Evolutionary conservation across 345 rosid genomes (phyloP).

Genomic region (Eucalyptus pauciflora): DNA sequence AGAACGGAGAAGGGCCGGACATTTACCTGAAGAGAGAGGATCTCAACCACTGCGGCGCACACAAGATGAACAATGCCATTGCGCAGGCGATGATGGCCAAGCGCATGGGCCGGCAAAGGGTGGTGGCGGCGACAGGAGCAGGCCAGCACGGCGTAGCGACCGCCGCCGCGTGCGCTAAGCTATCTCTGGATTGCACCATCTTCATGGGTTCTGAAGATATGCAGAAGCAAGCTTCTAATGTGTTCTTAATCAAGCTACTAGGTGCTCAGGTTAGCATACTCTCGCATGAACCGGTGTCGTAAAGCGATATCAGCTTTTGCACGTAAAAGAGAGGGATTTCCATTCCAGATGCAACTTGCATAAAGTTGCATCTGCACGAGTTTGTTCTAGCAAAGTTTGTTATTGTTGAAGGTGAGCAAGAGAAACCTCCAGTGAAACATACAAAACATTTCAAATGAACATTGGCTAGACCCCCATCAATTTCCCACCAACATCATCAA

Average conservation of each 20-base stretch:
- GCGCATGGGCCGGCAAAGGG: conserved; percentile 43
- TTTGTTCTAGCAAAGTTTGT: background rate
- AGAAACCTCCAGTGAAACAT: background rate
- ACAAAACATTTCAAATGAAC: background rate
- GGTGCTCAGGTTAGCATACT: conserved; percentile 41
- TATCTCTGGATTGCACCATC: conserved; percentile 44
- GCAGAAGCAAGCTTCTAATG: conserved; percentile 53
- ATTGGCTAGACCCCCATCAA: background rate
- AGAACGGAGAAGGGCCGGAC: conserved; percentile 51
- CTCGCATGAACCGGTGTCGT: background rate
- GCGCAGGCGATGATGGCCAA: conserved; percentile 83
- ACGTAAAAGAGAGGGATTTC: no score
- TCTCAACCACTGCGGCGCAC: conserved; percentile 73
- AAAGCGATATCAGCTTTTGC: background rate
- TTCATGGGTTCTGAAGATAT: conserved; percentile 65
- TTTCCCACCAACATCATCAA: no score
- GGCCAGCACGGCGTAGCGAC: conserved; percentile 92
- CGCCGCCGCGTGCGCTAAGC: conserved; percentile 82
- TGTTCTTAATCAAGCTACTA: conserved; percentile 40
- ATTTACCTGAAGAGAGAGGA: conserved; percentile 86
- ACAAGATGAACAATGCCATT: conserved; percentile 80
- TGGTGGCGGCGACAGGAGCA: conserved; percentile 74
- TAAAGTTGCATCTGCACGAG: no score
- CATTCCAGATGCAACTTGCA: no score
- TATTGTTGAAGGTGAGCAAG: background rate